These are phyloP conservation scores for Blattamonas nauphoetae DNA, from an alignment of 78 protist species.

Conservation along the genomic window DNA sequence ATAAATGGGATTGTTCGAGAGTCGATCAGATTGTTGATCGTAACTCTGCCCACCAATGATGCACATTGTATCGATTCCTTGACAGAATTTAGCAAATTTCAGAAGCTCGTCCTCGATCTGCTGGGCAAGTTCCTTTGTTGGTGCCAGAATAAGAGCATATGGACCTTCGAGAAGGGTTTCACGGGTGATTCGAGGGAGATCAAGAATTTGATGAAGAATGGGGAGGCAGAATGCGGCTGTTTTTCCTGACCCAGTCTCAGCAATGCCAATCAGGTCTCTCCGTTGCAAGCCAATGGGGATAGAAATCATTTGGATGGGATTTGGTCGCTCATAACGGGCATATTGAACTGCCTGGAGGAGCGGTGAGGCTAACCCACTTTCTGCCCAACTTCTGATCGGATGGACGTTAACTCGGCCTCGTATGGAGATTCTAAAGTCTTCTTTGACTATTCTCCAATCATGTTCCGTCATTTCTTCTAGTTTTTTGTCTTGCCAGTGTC, in stretches of 20 bases:
- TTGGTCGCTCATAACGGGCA: constrained; percentile 60
- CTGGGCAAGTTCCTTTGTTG: constrained; percentile 58
- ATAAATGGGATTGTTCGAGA: neutral
- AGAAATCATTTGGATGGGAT: constrained; percentile 69
- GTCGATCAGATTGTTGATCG: neutral
- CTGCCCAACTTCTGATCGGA: constrained; percentile 51
- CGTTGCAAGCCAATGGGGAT: constrained; percentile 38
- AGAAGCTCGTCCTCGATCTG: constrained; percentile 67
- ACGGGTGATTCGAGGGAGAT: constrained; percentile 32
- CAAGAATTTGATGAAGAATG: constrained; percentile 39
- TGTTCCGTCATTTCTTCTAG: constrained; percentile 75
- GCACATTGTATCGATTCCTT: constrained; percentile 42
- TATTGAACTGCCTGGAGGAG: constrained; percentile 30
- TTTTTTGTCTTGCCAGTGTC: constrained; percentile 75
- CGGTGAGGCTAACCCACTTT: constrained; percentile 31
- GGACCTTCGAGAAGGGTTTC: constrained; percentile 58
- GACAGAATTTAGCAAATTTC: constrained; percentile 1
- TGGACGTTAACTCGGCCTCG: constrained; percentile 47
- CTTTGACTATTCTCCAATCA: constrained; percentile 90
- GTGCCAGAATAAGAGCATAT: constrained; percentile 63
- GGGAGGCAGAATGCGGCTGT: constrained; percentile 73
- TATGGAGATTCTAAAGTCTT: constrained; percentile 71
- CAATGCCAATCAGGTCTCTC: constrained; percentile 12
- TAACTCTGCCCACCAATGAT: constrained; percentile 64
- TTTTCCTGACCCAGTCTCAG: constrained; percentile 41